These are phyloP conservation scores for Colletotrichum phormii DNA, from an alignment of 2,329 filamentous ascomycete genomes.

Conservation along the genomic window DNA sequence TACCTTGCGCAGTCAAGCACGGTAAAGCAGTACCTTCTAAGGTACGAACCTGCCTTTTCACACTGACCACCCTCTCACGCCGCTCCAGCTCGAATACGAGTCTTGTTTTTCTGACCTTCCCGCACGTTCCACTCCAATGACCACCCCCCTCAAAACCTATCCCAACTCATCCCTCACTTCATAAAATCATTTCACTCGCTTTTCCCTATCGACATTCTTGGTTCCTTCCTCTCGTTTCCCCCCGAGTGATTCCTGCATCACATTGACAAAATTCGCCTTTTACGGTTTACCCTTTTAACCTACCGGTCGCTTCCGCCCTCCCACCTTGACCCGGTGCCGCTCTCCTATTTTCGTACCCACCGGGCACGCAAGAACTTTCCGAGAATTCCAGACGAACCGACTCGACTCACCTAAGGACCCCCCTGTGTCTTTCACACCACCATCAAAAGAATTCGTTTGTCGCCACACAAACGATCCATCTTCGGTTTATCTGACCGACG, in stretches of 20 bases:
- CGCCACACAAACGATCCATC: neutral
- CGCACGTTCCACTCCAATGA: slow-evolving; percentile 14
- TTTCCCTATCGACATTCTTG: slow-evolving; percentile 3
- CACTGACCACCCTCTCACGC: slow-evolving; percentile 10
- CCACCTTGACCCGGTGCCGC: neutral
- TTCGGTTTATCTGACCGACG: neutral
- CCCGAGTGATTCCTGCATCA: neutral
- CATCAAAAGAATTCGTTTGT: neutral
- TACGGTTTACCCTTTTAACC: neutral
- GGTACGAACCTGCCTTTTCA: neutral
- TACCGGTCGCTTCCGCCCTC: slow-evolving; percentile 21
- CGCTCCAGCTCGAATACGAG: slow-evolving; percentile 17
- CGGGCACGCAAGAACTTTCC: slow-evolving; percentile 18
- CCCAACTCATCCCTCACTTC: slow-evolving; percentile 17
- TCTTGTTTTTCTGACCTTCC: slow-evolving; percentile 34
- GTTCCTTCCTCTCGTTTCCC: neutral
- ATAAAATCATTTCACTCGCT: slow-evolving; percentile 30
- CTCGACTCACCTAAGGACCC: slow-evolving; percentile 14
- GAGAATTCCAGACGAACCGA: slow-evolving; percentile 22
- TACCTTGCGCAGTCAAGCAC: neutral
- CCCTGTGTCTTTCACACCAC: neutral
- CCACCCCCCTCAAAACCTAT: neutral
- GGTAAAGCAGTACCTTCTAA: no score
- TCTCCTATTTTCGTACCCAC: slow-evolving; percentile 28
- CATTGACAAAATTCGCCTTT: neutral